Percentiles rank a stretch among this genome's conserved stretches.
phyloP scores from a whole-genome alignment of 306 rosid genomes.

The Vicia faba region DNA sequence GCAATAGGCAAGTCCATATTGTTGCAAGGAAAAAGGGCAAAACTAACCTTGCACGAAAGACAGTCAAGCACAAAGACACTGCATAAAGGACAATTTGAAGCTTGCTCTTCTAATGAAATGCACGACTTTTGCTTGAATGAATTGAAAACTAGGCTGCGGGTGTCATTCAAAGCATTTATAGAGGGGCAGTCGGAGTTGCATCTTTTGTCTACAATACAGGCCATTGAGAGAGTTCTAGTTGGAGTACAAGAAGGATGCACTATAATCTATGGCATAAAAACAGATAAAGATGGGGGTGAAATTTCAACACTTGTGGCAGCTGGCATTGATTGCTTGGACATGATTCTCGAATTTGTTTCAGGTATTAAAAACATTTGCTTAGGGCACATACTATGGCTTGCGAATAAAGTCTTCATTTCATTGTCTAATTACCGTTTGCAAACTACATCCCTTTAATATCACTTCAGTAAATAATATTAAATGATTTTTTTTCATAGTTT shows the following conservation, averaged over 20 bases:
- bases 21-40: slow-evolving; percentile 80
- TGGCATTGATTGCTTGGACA: slow-evolving; percentile 79
- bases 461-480: slow-evolving; percentile 16
- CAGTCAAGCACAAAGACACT: slow-evolving; percentile 68
- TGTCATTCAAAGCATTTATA: slow-evolving; percentile 66
- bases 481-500: slow-evolving; percentile 10
- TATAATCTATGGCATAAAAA: slow-evolving; percentile 57
- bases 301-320: slow-evolving; percentile 73
- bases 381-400: slow-evolving; percentile 26
- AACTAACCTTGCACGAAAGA: slow-evolving; percentile 67
- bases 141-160: slow-evolving; percentile 66
- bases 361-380: slow-evolving; percentile 52
- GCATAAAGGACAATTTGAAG: slow-evolving; percentile 48
- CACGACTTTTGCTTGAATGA: slow-evolving; percentile 56
- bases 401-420: slow-evolving; percentile 18
- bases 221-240: slow-evolving; percentile 78
- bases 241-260: slow-evolving; percentile 65
- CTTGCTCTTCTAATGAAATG: slow-evolving; percentile 49
- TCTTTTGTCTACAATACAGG: slow-evolving; percentile 68
- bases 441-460: slow-evolving; percentile 21
- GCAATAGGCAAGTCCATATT: slow-evolving; percentile 78
- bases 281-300: slow-evolving; percentile 62
- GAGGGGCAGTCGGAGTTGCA: slow-evolving; percentile 71
- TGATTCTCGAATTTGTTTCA: slow-evolving; percentile 83
- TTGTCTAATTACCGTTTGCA: slow-evolving; percentile 29